A percentile compares a stretch with the other conserved stretches of the same genome.
phyloP scores from a whole-genome alignment of 148 eudicot species.

The Nyssa sinensis region DNA sequence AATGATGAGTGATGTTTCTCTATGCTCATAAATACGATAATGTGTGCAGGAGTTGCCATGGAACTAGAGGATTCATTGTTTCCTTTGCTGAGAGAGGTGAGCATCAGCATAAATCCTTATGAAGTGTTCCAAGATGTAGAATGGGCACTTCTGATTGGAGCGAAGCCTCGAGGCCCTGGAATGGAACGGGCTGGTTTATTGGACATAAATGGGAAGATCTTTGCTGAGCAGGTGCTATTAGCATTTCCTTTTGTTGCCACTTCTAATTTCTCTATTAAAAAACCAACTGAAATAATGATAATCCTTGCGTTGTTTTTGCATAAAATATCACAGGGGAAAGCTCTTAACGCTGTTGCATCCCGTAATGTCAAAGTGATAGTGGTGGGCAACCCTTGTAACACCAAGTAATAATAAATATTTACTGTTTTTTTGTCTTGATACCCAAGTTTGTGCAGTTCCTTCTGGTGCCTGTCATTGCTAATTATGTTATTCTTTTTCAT shows the following conservation, averaged over 20 bases:
- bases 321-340: conserved; percentile 68
- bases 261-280: not conserved
- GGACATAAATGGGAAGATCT: conserved; percentile 90
- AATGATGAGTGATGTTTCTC: not conserved
- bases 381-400: conserved; percentile 99
- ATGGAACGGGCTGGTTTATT: conserved; percentile 93
- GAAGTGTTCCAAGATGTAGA: conserved; percentile 92
- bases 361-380: conserved; percentile 82
- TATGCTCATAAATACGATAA: not conserved
- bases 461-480: conserved; percentile 7
- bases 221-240: conserved; percentile 72
- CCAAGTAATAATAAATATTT: conserved; percentile 81
- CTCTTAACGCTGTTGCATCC: conserved; percentile 95
- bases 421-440: not conserved
- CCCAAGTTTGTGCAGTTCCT: not conserved
- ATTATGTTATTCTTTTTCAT: conserved; percentile 20
- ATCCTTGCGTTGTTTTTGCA: conserved; percentile 8
- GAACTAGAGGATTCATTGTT: conserved; percentile 93
- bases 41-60: conserved; percentile 89
- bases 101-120: conserved; percentile 87
- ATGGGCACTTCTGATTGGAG: conserved; percentile 98
- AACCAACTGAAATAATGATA: not conserved
- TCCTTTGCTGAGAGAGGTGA: conserved; percentile 91
- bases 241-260: not conserved
- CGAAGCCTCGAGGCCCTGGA: conserved; percentile 99